phyloP scores from a whole-genome alignment of 225 moss, liverwort and hornwort genomes.

The Marchantia polymorpha region DNA sequence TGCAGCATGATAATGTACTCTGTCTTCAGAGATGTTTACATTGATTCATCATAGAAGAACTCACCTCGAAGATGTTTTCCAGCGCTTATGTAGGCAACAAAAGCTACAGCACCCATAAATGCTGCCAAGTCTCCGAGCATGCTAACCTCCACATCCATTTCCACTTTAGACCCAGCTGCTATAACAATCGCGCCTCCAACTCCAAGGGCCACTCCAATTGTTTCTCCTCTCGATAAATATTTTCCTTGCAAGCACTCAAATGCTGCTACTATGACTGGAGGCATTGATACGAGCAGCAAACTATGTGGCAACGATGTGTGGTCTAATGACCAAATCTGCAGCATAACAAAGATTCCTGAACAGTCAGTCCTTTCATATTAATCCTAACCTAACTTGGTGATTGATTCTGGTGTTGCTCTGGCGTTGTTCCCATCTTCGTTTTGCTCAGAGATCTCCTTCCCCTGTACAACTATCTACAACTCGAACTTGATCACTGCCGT shows the following conservation, averaged over 20 bases:
- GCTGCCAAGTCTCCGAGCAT: constrained; percentile 52
- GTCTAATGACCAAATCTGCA: constrained; percentile 79
- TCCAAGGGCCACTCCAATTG: constrained; percentile 55
- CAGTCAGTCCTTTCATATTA: too few species aligned
- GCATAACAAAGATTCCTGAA: neutral
- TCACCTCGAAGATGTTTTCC: constrained; percentile 64
- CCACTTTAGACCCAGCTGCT: constrained; percentile 55
- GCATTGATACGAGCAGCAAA: constrained; percentile 60
- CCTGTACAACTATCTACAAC: too few species aligned
- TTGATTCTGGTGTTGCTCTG: too few species aligned
- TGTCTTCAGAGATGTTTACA: too few species aligned
- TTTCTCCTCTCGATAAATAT: constrained; percentile 49
- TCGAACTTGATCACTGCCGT: too few species aligned
- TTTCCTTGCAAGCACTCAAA: constrained; percentile 52
- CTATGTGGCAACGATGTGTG: constrained; percentile 72
- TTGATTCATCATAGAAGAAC: too few species aligned
- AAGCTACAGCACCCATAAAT: constrained; percentile 39
- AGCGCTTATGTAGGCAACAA: constrained; percentile 63
- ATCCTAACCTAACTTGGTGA: too few species aligned
- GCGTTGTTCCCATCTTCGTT: too few species aligned
- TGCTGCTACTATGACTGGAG: constrained; percentile 67
- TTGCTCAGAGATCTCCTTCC: too few species aligned
- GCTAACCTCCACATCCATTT: constrained; percentile 51
- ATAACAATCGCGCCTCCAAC: constrained; percentile 57
- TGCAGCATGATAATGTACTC: too few species aligned